Base-by-base conservation (phyloP, 148 eudicot species). In the Nepenthes gracilis region DNA sequence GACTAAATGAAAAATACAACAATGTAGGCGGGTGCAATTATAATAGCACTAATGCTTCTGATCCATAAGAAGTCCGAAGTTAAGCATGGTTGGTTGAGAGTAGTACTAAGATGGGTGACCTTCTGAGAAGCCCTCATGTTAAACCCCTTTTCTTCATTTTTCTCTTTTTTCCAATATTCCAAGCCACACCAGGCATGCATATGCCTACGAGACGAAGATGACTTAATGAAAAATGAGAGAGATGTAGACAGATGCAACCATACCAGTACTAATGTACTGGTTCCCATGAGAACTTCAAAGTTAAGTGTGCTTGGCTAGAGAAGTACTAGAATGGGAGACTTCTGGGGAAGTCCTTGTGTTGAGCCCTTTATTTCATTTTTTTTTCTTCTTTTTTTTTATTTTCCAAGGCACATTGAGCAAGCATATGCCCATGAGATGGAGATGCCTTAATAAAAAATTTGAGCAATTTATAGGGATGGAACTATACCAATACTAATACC, bases 231-330 rank as follows among this genome's bases (percentile, higher is more conserved):
- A 40, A 40, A 7, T 40, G 43, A 7, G 7, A 40, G 54, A 7
- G 8, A 54, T 9, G 35, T 33, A 15, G 11, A 64, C 59, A 59
- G 59, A 60, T 57, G 69, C 62, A 62, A 57, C 57, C 62, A 57
- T 57, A 65, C 69, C 55, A 65, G 56, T 62, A 49, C 69, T 57
- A 65, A 57, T 65, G 69, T 62, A 47, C 69, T 32, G 35, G 56
- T 57, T 65, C 69, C 69, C 55, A 65, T 57, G 35, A 65, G 55
- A 65, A 65, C 61, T 57, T 47, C 69, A 13, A 10, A 54, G 33
- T 15, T 54, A 54, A 54, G 57, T 13, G 35, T 54, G 57, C 35
- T 54, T 15, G 57, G 57, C 12, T 3, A 11, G 12, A 11, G 54
- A 3, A 11, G 54, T 50, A 50, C 54, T 50, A 50, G 54, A 12